Conservation (phyloP, 2,329 filamentous ascomycete genomes). For the Hypocrella siamensis region DNA sequence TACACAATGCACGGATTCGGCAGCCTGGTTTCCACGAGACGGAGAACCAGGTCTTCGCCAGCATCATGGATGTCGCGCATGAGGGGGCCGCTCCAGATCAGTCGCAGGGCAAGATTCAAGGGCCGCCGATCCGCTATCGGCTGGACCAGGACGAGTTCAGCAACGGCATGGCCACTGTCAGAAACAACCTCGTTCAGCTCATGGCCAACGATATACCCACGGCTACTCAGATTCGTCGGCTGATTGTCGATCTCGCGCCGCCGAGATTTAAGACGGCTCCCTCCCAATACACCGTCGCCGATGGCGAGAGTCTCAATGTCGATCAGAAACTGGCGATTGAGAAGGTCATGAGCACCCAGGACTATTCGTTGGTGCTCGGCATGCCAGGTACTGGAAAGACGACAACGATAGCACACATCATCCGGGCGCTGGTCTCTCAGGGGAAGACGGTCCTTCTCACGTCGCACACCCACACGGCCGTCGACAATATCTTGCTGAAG, state of each 20-base stretch:
- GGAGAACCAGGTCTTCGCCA: constrained; percentile 72
- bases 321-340: constrained; percentile 78
- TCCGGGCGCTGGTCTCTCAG: constrained; percentile 72
- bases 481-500: constrained; percentile 95
- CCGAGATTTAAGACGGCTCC: constrained; percentile 57
- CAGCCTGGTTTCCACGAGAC: constrained; percentile 59
- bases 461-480: constrained; percentile 92
- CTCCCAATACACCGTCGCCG: constrained; percentile 47
- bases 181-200: constrained; percentile 84
- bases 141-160: constrained; percentile 97
- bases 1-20: constrained; percentile 73
- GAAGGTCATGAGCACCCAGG: constrained; percentile 88
- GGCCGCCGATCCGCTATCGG: constrained; percentile 53
- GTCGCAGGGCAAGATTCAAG: constrained; percentile 33
- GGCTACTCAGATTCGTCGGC: constrained; percentile 54
- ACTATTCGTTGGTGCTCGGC: constrained; percentile 92
- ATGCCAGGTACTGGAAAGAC: constrained; percentile 99
- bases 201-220: constrained; percentile 69
- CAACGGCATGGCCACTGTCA: constrained; percentile 88
- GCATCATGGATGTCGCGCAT: constrained; percentile 70
- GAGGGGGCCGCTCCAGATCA: constrained; percentile 37
- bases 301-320: constrained; percentile 57
- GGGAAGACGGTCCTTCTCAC: constrained; percentile 87
- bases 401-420: constrained; percentile 95
- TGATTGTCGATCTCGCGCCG: constrained; percentile 63